phyloP scores from a whole-genome alignment of 805 yeast genomes.

The Isabelozyma pseudorhagii region DNA sequence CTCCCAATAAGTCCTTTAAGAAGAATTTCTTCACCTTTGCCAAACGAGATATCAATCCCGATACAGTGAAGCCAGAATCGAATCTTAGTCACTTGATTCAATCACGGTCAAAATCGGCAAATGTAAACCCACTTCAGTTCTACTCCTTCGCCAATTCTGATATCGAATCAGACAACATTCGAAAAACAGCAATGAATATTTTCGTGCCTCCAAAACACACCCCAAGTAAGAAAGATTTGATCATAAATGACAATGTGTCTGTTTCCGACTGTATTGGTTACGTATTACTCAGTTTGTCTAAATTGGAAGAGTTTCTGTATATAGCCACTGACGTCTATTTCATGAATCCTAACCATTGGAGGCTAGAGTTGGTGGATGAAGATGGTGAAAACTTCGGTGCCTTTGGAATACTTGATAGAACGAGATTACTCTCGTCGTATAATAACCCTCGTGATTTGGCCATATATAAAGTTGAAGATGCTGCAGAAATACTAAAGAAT shows the following conservation, averaged over 20 bases:
- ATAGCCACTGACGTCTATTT: constrained; percentile 3
- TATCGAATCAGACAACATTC: constrained; percentile 8
- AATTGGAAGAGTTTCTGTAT: constrained; percentile 18
- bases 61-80: not conserved
- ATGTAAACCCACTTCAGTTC: constrained; percentile 43
- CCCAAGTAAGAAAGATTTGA: constrained; percentile 21
- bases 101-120: constrained; percentile 28
- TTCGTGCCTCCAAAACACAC: constrained; percentile 31
- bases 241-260: constrained; percentile 23
- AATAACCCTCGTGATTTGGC: constrained; percentile 80
- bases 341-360: constrained; percentile 67
- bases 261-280: constrained; percentile 41
- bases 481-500: constrained; percentile 42
- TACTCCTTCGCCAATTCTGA: constrained; percentile 36
- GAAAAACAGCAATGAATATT: constrained; percentile 14
- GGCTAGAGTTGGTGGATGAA: constrained; percentile 81
- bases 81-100: constrained; percentile 39
- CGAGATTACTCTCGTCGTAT: constrained; percentile 62
- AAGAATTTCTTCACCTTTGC: constrained; percentile 17
- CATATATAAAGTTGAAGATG: constrained; percentile 55
- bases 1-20: constrained; percentile 3
- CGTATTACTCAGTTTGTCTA: constrained; percentile 26
- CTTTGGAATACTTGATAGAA: constrained; percentile 81
- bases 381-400: constrained; percentile 92
- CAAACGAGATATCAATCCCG: constrained; percentile 5